Evolutionary conservation across 306 rosid species (phyloP).

Genomic region (Inga laurina): DNA sequence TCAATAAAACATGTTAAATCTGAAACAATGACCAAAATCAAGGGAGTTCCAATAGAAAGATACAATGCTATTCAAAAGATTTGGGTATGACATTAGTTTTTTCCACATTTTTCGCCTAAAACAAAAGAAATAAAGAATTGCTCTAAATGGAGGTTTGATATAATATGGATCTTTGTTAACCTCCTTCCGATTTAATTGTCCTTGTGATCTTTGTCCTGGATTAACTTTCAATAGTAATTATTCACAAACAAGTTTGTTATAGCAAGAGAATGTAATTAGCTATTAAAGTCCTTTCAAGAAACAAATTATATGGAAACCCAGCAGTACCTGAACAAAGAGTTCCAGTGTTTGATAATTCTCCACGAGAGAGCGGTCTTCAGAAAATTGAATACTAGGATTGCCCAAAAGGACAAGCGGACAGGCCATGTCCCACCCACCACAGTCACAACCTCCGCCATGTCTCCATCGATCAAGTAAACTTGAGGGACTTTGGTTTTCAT

Average conservation of each 20-base stretch:
- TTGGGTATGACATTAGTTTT: neutral
- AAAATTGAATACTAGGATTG: conserved; percentile 55
- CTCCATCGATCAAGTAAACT: conserved; percentile 83
- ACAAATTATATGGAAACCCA: conserved; percentile 27
- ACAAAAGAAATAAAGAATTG: neutral
- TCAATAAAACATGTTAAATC: neutral
- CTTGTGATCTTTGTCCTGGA: neutral
- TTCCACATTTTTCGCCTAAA: neutral
- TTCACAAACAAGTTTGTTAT: neutral
- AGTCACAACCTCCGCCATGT: conserved; percentile 90
- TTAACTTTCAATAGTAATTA: neutral
- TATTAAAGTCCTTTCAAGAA: conserved; percentile 19
- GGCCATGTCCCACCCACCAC: conserved; percentile 99
- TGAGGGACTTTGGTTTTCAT: conserved; percentile 69
- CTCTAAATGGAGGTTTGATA: neutral
- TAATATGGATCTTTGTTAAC: neutral
- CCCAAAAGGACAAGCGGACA: conserved; percentile 84
- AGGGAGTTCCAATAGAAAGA: neutral
- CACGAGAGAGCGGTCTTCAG: conserved; percentile 49
- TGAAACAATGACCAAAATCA: neutral
- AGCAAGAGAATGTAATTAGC: neutral
- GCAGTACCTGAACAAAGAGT: conserved; percentile 79
- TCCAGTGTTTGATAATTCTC: conserved; percentile 61
- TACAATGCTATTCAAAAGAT: neutral
- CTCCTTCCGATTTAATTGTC: neutral